Base-by-base conservation (phyloP, 1,284 basidiomycete genomes). In the Pisolithus thermaeus region DNA sequence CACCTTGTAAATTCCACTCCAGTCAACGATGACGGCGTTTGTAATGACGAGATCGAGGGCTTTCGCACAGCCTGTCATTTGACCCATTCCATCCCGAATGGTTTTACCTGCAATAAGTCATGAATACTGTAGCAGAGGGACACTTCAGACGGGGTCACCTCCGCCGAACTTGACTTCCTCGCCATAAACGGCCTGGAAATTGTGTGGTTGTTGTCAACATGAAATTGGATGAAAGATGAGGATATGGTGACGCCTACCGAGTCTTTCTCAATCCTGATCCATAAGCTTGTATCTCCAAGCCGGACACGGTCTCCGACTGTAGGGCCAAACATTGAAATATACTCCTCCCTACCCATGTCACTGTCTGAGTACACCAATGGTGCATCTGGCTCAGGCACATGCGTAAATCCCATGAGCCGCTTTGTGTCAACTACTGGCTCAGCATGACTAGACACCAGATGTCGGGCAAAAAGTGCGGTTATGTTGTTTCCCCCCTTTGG, bases 141-240 rank as follows among this genome's bases (percentile, higher is more conserved):
- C 20, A 56, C 71, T 59, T 27, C 9, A 4, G 18, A 38, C 27
- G 30, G 4, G 28, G 56, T 54, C 59, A 84, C 91, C 95, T 62
- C 96, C 96, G 12, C 96, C 96, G 63, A 99, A 99, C 70, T 98
- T 99, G 73, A 90, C 87, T 72, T 99, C 97, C 59, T 99, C 96
- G 8, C 96, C 92, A 63, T 94, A 93, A 2, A 79, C 72, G 3
- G 90, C 86, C 81, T 89, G 54, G 1, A 9, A 14, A 22, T 20
- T 27, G 16, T 47, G 32, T 35, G 12, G 32, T 35, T 14, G 32
- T 12, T 12, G 12, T 12, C 32, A 35, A 35, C 32, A 44, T 55
- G 12, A 4, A 23, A 14, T 30, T 7, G 30, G 23, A 14, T 18
- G 18, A 45, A 18, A 22, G 32, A 51, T 18, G 8, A 38, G 18